Evolutionary conservation across 352 stramenopile genomes (phyloP).

Genomic region (Phytophthora pinifolia): DNA sequence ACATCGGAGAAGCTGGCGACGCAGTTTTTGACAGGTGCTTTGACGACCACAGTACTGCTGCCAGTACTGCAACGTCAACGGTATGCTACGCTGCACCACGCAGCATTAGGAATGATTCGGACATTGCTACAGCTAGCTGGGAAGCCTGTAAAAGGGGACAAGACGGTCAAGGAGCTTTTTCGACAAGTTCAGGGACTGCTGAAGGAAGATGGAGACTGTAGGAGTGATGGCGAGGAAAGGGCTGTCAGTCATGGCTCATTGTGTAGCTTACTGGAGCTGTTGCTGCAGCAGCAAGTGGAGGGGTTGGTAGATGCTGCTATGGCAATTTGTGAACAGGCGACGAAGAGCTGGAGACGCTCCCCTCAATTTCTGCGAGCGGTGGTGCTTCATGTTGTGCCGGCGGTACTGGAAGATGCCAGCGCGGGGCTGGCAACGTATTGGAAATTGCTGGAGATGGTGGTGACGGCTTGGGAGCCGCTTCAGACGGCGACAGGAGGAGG

Average conservation of each 20-base stretch:
- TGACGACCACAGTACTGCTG: constrained; percentile 34
- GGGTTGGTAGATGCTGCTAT: constrained; percentile 18
- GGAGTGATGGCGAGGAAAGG: neutral
- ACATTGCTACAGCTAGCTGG: constrained; percentile 19
- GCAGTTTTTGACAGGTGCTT: constrained; percentile 6
- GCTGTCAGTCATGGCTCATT: constrained; percentile 45
- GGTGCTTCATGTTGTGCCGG: constrained; percentile 47
- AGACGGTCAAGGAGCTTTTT: constrained; percentile 11
- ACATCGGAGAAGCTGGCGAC: neutral
- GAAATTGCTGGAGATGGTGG: constrained; percentile 20
- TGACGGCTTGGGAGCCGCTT: constrained; percentile 26
- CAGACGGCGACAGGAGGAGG: constrained; percentile 7
- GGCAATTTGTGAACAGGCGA: constrained; percentile 42
- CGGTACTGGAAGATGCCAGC: constrained; percentile 27
- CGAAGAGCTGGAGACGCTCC: constrained; percentile 34
- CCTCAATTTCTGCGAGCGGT: constrained; percentile 54
- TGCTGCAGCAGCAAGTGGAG: constrained; percentile 28
- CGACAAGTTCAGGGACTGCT: constrained; percentile 10
- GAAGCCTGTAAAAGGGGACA: neutral
- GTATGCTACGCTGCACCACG: constrained; percentile 31
- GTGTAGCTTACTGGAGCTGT: constrained; percentile 47
- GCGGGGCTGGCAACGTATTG: constrained; percentile 1
- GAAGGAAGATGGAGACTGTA: constrained; percentile 5
- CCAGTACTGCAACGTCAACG: constrained; percentile 28
- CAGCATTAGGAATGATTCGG: constrained; percentile 28